These are phyloP conservation scores for Verticillium klebahnii DNA, from an alignment of 2,329 filamentous ascomycete species.

Conservation along the genomic window DNA sequence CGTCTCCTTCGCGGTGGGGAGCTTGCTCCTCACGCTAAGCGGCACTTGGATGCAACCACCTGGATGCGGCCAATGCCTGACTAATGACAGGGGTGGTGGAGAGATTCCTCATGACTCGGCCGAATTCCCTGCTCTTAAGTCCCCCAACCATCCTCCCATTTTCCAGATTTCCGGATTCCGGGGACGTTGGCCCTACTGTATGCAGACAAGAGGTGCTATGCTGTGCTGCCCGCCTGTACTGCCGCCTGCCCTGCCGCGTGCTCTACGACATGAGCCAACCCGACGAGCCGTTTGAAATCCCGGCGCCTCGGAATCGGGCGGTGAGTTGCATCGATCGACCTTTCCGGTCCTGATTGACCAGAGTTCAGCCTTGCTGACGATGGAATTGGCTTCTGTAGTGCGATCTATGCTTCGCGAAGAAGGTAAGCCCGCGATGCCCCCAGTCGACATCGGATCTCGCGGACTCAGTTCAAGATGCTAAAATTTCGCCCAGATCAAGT, in stretches of 20 bases:
- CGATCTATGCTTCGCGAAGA: constrained; percentile 2
- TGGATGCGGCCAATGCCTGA: background rate
- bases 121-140: background rate
- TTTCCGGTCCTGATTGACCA: background rate
- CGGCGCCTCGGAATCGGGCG: constrained; percentile 1
- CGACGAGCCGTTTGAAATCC: constrained; percentile 1
- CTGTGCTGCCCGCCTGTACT: background rate
- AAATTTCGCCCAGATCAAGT: background rate
- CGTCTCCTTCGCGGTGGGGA: too few species aligned
- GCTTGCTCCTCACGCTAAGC: background rate
- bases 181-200: background rate
- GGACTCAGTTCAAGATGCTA: background rate
- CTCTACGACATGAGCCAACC: background rate
- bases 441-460: background rate
- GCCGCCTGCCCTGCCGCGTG: background rate
- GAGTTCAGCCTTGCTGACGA: background rate
- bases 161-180: background rate
- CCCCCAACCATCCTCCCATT: background rate
- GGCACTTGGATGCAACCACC: background rate
- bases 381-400: background rate
- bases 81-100: background rate
- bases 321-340: background rate
- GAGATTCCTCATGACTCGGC: background rate
- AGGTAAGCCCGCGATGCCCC: background rate
- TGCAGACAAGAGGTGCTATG: background rate